Evolutionary conservation across 1,139 yeast species (phyloP).

Genomic region (Yamadazyma pseudoaaseri): DNA sequence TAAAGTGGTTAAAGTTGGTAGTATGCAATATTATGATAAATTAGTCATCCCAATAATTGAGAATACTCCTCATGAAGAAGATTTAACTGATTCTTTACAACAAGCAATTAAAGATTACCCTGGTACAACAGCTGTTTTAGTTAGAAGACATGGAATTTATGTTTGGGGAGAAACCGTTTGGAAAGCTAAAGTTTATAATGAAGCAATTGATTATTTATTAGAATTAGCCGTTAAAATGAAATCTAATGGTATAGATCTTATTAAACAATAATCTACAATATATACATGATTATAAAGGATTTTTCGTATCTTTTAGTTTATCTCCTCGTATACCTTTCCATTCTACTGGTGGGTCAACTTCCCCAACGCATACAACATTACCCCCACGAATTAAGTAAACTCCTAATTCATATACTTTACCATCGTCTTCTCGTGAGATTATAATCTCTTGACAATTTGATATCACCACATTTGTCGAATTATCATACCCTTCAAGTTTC

Average conservation of each 20-base stretch:
- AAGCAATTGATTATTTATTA: conserved; percentile 85
- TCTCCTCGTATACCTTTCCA: conserved; percentile 53
- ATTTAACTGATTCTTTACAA: conserved; percentile 66
- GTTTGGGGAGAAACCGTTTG: conserved; percentile 94
- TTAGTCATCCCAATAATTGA: conserved; percentile 86
- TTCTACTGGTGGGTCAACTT: conserved; percentile 52
- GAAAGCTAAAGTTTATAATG: conserved; percentile 91
- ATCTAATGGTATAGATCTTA: conserved; percentile 53
- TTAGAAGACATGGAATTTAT: conserved; percentile 89
- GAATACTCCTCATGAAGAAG: conserved; percentile 86
- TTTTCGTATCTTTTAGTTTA: conserved; percentile 40
- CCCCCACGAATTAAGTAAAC: conserved; percentile 78
- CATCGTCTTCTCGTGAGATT: conserved; percentile 45
- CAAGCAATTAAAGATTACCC: conserved; percentile 69
- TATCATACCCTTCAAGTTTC: conserved; percentile 75
- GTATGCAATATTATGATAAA: conserved; percentile 70
- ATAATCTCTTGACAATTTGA: conserved; percentile 58
- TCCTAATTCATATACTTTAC: conserved; percentile 54
- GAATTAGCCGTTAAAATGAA: conserved; percentile 85
- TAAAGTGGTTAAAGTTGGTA: conserved; percentile 60
- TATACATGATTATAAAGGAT: conserved; percentile 13
- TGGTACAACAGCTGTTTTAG: conserved; percentile 79
- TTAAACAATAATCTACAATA: conserved; percentile 19
- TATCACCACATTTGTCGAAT: conserved; percentile 71
- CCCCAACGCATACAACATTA: conserved; percentile 74